Conservation (phyloP, 345 rosid genomes). For the Eucalyptus urophylla region DNA sequence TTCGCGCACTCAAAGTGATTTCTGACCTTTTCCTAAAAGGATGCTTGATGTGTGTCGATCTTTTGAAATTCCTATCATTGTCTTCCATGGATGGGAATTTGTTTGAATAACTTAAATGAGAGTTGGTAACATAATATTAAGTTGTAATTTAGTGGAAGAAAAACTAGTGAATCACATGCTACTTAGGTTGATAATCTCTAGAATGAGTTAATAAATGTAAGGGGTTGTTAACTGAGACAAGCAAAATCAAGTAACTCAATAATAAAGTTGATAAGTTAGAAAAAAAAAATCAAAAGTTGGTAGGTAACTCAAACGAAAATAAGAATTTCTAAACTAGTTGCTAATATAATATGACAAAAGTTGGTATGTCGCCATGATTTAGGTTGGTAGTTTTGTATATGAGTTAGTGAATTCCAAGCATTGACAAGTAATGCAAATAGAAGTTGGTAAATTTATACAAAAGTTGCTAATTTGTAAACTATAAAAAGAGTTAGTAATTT, state of each 20-base stretch:
- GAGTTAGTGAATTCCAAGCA: neutral
- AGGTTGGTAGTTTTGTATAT: neutral
- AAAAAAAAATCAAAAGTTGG: neutral
- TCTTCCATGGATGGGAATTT: neutral
- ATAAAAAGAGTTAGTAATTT: neutral
- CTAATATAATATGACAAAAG: neutral
- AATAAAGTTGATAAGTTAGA: neutral
- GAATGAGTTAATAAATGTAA: neutral
- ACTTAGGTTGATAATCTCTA: neutral
- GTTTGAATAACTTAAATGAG: neutral
- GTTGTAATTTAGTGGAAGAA: neutral
- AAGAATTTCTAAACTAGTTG: neutral
- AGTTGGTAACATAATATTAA: neutral
- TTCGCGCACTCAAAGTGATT: neutral
- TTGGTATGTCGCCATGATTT: neutral
- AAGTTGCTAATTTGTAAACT: neutral
- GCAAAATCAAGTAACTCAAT: neutral
- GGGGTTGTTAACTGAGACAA: neutral
- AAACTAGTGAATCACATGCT: neutral
- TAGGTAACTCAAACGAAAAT: neutral
- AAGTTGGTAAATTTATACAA: neutral
- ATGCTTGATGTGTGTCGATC: neutral
- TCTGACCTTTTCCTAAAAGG: slow-evolving; percentile 3
- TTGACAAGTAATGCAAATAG: neutral
- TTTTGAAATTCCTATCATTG: slow-evolving; percentile 1